Evolutionary conservation across 495 filamentous ascomycete genomes (phyloP).

Genomic region (Parathielavia hyrcaniae): DNA sequence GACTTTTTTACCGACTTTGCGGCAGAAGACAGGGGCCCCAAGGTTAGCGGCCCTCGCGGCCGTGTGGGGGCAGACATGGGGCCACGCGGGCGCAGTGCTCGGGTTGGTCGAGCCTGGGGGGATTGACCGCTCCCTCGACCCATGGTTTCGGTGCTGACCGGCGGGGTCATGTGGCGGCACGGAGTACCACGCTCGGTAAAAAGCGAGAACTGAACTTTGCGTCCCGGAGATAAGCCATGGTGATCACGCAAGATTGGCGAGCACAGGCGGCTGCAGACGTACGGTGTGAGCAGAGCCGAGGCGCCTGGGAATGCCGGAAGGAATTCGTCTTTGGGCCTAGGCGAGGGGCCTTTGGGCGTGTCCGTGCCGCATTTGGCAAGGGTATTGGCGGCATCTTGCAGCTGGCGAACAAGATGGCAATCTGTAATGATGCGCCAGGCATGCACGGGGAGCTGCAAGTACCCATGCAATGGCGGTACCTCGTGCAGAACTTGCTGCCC

Average conservation of each 20-base stretch:
- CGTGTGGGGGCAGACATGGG: not conserved
- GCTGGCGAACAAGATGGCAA: constrained; percentile 1
- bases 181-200: no score
- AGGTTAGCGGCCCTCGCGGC: no score
- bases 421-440: constrained; percentile 19
- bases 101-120: not conserved
- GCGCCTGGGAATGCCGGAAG: not conserved
- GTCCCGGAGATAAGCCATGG: not conserved
- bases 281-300: constrained; percentile 2
- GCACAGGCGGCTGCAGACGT: constrained; percentile 4
- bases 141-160: constrained; percentile 7
- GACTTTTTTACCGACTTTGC: no score
- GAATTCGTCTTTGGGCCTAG: not conserved
- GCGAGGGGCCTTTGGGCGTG: not conserved
- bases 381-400: constrained; percentile 9
- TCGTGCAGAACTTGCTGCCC: constrained; percentile 12
- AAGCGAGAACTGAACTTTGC: not conserved
- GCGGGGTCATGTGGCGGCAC: not conserved
- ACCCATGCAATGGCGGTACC: constrained; percentile 12
- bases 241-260: not conserved
- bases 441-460: constrained; percentile 20
- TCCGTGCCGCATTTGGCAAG: constrained; percentile 1
- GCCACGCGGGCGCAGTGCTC: not conserved
- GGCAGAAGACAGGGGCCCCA: no score
- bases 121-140: constrained; percentile 5